Evolutionary conservation across 1,284 basidiomycete genomes (phyloP).

Genomic region (Ustilago sp.): DNA sequence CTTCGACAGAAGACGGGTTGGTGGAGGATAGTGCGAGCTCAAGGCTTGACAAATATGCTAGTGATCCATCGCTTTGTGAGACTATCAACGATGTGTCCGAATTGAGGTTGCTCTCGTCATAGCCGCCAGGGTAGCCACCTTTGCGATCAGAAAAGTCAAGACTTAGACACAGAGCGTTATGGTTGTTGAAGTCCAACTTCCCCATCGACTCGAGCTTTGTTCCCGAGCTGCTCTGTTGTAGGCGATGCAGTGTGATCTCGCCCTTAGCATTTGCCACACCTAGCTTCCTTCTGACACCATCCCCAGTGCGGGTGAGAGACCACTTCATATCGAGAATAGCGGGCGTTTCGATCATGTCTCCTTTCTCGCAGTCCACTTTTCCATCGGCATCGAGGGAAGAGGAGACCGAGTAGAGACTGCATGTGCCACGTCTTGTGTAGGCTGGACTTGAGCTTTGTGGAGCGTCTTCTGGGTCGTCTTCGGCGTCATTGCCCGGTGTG

Average conservation of each 20-base stretch:
- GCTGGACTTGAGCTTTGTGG: slow-evolving; percentile 26
- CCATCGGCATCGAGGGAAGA: slow-evolving; percentile 1
- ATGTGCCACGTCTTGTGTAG: slow-evolving; percentile 59
- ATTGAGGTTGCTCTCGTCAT: background rate
- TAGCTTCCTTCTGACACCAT: slow-evolving; percentile 21
- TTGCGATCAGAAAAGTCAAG: slow-evolving; percentile 65
- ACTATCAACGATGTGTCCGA: slow-evolving; percentile 51
- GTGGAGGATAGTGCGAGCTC: slow-evolving; percentile 15
- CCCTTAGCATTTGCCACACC: slow-evolving; percentile 60
- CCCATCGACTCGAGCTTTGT: slow-evolving; percentile 20
- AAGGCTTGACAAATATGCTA: slow-evolving; percentile 58
- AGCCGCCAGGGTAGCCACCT: slow-evolving; percentile 27
- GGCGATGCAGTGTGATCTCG: slow-evolving; percentile 39
- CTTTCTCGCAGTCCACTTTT: slow-evolving; percentile 23
- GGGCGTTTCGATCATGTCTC: slow-evolving; percentile 44
- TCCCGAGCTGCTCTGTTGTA: slow-evolving; percentile 3
- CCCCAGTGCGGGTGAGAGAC: slow-evolving; percentile 27
- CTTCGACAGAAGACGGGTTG: background rate
- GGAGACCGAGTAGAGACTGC: slow-evolving; percentile 34
- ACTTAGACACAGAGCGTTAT: slow-evolving; percentile 61
- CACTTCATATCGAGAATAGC: slow-evolving; percentile 69
- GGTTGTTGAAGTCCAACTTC: slow-evolving; percentile 55
- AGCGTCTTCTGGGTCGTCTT: slow-evolving; percentile 18
- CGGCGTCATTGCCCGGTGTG: background rate
- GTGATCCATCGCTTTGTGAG: slow-evolving; percentile 66